Conservation (phyloP, 2,329 filamentous ascomycete species). For the Trichoderma pleuroti region DNA sequence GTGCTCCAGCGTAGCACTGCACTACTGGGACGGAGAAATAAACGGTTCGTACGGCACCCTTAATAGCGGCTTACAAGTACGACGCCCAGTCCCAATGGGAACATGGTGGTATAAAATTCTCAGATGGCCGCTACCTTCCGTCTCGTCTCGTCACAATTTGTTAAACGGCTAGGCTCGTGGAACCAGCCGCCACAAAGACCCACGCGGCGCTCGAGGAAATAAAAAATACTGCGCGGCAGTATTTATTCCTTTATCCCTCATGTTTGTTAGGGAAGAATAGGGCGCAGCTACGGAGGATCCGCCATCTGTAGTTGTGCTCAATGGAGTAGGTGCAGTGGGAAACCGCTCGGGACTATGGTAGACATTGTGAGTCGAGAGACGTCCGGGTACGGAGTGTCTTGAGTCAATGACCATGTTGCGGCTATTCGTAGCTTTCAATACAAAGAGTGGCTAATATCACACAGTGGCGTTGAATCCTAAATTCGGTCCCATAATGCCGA, state of each 20-base stretch:
- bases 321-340: neutral
- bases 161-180: neutral
- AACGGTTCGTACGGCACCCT: neutral
- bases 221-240: neutral
- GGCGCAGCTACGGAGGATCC: constrained; percentile 9
- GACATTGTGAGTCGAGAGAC: neutral
- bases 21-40: neutral
- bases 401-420: neutral
- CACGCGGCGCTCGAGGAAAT: constrained; percentile 1
- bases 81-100: neutral
- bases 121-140: neutral
- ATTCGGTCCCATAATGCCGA: neutral
- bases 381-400: neutral
- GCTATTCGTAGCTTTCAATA: neutral
- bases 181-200: constrained; percentile 11
- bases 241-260: constrained; percentile 10
- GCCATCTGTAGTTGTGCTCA: neutral
- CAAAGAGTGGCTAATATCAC: constrained; percentile 1
- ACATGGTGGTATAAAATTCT: neutral
- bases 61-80: neutral
- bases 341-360: neutral
- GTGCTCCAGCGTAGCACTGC: neutral
- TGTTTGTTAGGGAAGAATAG: neutral
- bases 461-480: neutral
- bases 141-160: neutral